Evolutionary conservation across 176 grass and related monocot genomes (phyloP), one percentile per base, ranked within the genome.

Genomic region (Carex scoparia): DNA sequence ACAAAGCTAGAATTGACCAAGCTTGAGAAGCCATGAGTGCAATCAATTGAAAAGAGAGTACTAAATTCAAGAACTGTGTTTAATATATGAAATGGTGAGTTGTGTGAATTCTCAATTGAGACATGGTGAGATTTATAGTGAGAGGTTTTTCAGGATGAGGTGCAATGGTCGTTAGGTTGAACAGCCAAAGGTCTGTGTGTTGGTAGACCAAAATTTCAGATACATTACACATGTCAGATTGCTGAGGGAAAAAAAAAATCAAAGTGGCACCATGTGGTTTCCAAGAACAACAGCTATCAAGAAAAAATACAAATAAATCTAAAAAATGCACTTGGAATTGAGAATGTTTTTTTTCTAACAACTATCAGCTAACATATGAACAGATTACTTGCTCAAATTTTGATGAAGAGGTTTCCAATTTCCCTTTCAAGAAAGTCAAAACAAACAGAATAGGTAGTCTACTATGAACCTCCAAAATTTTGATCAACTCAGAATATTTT

Each of bases 1-100:
- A 64, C 62, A 93, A 85, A 32, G 76, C 58, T 42, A 93, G 69
- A 35, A 95, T 82, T 68, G n/a, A 85, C 11, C 86, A 67, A 62
- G 58, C 66, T 79, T 16, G 4, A 30, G 37, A 72, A 88, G 87
- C 89, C 94, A 95, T 93, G 60, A 61, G 42, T 10, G 60, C 30
- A 81, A 61, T 46, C 30, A 81, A 38, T 46, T 12, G 38, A 72
- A 46, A 38, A 3, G 33, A 23, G 69, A 48, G 18, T 72, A 46
- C 7, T 72, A 42, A 46, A 63, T 15, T 81, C 5, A 38, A 33
- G 54, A 33, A 14, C 27, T 77, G n/a, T 76, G n/a, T 35, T 23
- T 3, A 30, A 18, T 44, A 13, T 68, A 35, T 67, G 0, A 14
- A 23, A 35, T 71, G 12, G 4, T 3, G 15, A 44, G 49, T 54